Percentiles rank a stretch among this genome's conserved stretches.
Evolutionary conservation across 2,329 filamentous ascomycete genomes (phyloP).

Genomic region (Cordyceps militaris): DNA sequence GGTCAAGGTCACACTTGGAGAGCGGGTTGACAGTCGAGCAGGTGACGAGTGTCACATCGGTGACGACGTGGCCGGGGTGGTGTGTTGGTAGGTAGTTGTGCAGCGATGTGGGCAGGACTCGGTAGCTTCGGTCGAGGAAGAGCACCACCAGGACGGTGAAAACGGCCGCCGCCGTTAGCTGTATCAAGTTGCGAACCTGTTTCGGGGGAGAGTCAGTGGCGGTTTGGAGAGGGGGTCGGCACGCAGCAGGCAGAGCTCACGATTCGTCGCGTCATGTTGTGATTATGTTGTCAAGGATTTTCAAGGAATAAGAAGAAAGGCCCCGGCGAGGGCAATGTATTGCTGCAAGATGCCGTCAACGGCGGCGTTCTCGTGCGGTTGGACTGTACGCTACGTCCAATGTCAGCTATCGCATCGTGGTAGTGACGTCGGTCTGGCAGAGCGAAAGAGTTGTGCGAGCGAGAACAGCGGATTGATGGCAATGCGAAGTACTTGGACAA

Average conservation of each 20-base stretch:
- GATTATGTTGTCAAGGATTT: neutral
- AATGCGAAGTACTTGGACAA: neutral
- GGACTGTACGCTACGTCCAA: neutral
- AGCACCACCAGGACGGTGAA: constrained; percentile 66
- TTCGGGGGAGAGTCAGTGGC: constrained; percentile 11
- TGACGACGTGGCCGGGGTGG: constrained; percentile 76
- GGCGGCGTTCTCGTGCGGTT: neutral
- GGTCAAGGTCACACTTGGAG: constrained; percentile 67
- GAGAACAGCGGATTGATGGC: neutral
- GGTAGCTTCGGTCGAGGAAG: constrained; percentile 82
- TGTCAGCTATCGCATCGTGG: constrained; percentile 11
- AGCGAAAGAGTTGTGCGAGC: neutral
- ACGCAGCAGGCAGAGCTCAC: neutral
- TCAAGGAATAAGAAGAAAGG: neutral
- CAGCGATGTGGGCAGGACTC: constrained; percentile 75
- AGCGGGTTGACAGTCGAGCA: constrained; percentile 72
- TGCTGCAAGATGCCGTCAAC: neutral
- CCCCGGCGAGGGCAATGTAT: neutral
- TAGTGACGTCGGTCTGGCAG: neutral
- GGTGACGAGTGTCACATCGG: constrained; percentile 70
- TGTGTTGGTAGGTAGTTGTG: constrained; percentile 83
- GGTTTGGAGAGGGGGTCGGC: neutral
- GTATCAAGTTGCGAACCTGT: constrained; percentile 62
- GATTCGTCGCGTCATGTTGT: constrained; percentile 19
- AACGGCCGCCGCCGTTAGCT: constrained; percentile 60